Percentiles rank a stretch among this genome's conserved stretches.
phyloP scores from a whole-genome alignment of 345 rosid genomes.

The Eucalyptus globulus region DNA sequence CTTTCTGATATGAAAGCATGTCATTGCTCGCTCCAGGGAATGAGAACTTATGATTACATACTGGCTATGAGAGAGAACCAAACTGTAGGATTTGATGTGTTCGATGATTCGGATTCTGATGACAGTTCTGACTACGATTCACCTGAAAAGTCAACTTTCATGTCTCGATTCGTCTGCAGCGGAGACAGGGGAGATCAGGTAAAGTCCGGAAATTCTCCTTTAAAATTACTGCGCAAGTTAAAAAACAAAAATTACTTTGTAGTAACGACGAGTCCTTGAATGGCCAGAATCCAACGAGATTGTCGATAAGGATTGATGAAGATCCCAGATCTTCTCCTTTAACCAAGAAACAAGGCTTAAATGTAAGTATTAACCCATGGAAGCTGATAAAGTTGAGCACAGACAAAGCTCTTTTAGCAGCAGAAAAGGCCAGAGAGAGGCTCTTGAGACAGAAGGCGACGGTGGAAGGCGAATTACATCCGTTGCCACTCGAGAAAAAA shows the following conservation, averaged over 20 bases:
- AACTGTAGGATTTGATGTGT: slow-evolving; percentile 47
- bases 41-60: slow-evolving; percentile 92
- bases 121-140: slow-evolving; percentile 71
- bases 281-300: slow-evolving; percentile 38
- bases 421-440: slow-evolving; percentile 85
- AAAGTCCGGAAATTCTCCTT: neutral
- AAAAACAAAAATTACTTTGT: neutral
- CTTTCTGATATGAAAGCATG: neutral
- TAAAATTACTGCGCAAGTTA: neutral
- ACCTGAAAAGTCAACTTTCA: slow-evolving; percentile 49
- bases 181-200: slow-evolving; percentile 48
- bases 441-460: slow-evolving; percentile 38
- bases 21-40: slow-evolving; percentile 42
- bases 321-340: slow-evolving; percentile 38
- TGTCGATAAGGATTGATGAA: slow-evolving; percentile 68
- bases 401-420: slow-evolving; percentile 81
- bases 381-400: slow-evolving; percentile 64
- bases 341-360: slow-evolving; percentile 62
- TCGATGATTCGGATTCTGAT: slow-evolving; percentile 68
- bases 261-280: neutral
- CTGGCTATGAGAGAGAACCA: slow-evolving; percentile 89
- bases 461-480: slow-evolving; percentile 37
- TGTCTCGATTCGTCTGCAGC: slow-evolving; percentile 57
- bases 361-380: slow-evolving; percentile 84
- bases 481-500: slow-evolving; percentile 77